Conservation (phyloP, 176 grass and related monocot genomes). For the Bromus sterilis region DNA sequence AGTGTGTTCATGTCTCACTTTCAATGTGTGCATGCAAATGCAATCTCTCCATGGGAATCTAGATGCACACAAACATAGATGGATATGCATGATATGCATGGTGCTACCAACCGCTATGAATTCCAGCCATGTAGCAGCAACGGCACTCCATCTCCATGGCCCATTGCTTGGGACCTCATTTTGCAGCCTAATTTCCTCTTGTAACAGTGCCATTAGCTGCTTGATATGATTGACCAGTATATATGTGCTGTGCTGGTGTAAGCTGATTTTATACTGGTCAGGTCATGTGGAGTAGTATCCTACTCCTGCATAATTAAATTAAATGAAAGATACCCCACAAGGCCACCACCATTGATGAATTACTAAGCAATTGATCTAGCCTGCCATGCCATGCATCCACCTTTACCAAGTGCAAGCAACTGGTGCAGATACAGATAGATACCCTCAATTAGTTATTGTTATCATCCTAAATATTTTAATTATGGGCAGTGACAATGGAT, state of each 20-base stretch:
- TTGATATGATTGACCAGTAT: too few relatives aligned
- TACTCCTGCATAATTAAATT: too few relatives aligned
- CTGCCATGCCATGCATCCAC: background rate
- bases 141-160: background rate
- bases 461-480: background rate
- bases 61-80: background rate
- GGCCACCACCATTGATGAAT: background rate
- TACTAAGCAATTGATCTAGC: background rate
- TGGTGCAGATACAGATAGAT: background rate
- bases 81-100: too few relatives aligned
- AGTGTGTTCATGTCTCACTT: background rate
- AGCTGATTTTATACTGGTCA: too few relatives aligned
- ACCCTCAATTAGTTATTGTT: background rate
- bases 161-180: background rate
- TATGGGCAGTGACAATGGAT: background rate
- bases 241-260: too few relatives aligned
- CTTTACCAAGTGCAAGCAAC: background rate
- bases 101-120: background rate
- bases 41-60: background rate
- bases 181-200: background rate
- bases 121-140: background rate
- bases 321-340: conserved; percentile 4
- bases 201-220: background rate
- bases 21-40: background rate
- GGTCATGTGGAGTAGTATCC: background rate